A percentile compares a stretch with the other conserved stretches of the same genome.
These are phyloP conservation scores for Ceratocystis cubensis DNA, from an alignment of 2,329 filamentous ascomycete genomes.

Conservation along the genomic window DNA sequence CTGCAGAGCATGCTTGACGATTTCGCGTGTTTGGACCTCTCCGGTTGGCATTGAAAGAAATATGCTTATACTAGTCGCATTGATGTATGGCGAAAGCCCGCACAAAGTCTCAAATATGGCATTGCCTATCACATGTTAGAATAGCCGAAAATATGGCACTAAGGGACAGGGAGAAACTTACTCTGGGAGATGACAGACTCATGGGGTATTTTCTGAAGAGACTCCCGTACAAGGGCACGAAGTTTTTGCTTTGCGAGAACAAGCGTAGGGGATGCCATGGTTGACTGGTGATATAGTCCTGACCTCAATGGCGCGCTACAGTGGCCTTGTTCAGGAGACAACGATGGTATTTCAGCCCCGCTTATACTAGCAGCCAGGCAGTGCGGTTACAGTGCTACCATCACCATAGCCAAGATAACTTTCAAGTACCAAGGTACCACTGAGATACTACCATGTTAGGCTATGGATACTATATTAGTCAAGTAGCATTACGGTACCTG, in stretches of 20 bases:
- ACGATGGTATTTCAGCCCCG: too few relatives aligned
- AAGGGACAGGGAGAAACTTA: conserved; percentile 28
- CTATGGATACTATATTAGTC: too few relatives aligned
- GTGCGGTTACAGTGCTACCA: too few relatives aligned
- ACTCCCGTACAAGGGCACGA: conserved; percentile 54
- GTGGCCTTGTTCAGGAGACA: too few relatives aligned
- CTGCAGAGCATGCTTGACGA: conserved; percentile 68
- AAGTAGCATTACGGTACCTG: too few relatives aligned
- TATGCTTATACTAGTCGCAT: conserved; percentile 64
- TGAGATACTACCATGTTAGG: too few relatives aligned
- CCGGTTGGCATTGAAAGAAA: conserved; percentile 87
- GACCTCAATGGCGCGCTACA: too few relatives aligned
- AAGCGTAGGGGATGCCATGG: conserved; percentile 40
- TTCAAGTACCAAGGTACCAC: too few relatives aligned
- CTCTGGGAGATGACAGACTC: conserved; percentile 58
- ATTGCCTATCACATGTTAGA: conserved; percentile 38
- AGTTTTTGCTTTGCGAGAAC: conserved; percentile 64
- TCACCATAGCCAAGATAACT: too few relatives aligned
- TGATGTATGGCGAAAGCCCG: conserved; percentile 58
- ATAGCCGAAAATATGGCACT: not conserved
- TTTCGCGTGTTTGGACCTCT: conserved; percentile 71
- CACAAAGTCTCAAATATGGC: conserved; percentile 53
- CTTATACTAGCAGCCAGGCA: too few relatives aligned
- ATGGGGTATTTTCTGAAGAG: conserved; percentile 47
- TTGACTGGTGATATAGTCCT: not conserved